phyloP scores from a whole-genome alignment of 805 yeast species.

The Zygoascus biomembranicola region DNA sequence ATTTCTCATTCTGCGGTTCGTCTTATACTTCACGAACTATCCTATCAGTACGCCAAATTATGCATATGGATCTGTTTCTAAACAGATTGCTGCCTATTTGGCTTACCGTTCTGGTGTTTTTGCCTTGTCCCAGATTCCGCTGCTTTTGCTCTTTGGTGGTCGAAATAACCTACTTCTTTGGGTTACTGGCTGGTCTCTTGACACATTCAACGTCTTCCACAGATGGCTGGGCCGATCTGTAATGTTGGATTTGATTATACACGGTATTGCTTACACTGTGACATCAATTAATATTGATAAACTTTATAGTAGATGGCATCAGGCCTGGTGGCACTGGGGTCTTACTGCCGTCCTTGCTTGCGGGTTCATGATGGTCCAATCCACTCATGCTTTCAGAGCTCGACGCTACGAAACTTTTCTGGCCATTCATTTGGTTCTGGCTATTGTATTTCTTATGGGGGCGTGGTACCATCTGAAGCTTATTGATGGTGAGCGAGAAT shows the following conservation, averaged over 20 bases:
- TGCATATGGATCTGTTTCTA: not conserved
- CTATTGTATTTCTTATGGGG: constrained; percentile 43
- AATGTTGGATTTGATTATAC: constrained; percentile 44
- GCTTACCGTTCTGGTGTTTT: constrained; percentile 35
- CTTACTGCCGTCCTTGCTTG: constrained; percentile 35
- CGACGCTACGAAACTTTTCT: constrained; percentile 50
- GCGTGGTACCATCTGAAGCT: constrained; percentile 44
- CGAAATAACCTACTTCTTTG: constrained; percentile 61
- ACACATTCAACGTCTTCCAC: constrained; percentile 57
- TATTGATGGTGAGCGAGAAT: constrained; percentile 1
- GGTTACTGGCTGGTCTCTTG: constrained; percentile 54
- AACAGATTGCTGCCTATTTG: constrained; percentile 28
- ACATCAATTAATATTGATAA: not conserved
- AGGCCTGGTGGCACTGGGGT: constrained; percentile 28
- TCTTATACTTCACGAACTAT: constrained; percentile 19
- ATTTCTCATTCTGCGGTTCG: constrained; percentile 25
- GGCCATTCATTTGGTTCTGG: constrained; percentile 46
- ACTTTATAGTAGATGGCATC: not conserved
- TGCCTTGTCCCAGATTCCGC: constrained; percentile 40
- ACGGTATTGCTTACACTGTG: constrained; percentile 45
- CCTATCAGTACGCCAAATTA: constrained; percentile 2
- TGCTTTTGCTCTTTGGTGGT: constrained; percentile 51
- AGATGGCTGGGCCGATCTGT: constrained; percentile 50
- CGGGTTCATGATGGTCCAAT: constrained; percentile 39
- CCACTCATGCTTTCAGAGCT: constrained; percentile 43